Conservation (phyloP, 768 basidiomycete species). For the Hirschioporus abietinus region DNA sequence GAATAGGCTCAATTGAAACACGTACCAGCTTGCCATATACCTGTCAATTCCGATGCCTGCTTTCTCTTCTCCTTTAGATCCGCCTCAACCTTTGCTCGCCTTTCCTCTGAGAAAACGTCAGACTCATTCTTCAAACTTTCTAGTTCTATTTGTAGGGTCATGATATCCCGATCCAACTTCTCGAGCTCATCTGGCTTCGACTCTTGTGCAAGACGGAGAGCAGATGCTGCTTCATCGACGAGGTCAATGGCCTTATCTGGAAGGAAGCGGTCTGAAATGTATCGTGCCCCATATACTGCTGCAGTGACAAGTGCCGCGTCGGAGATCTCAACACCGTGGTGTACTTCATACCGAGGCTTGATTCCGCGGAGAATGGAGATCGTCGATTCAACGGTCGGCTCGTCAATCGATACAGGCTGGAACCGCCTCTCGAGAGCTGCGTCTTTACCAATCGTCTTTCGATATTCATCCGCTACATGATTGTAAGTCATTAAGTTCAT, state of each 20-base stretch:
- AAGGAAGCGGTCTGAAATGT: slow-evolving; percentile 81
- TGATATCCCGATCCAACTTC: slow-evolving; percentile 72
- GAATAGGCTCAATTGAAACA: not conserved
- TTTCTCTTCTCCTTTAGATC: slow-evolving; percentile 55
- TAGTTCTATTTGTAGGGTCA: slow-evolving; percentile 85
- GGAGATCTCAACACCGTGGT: slow-evolving; percentile 90
- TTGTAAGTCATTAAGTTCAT: not conserved
- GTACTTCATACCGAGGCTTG: slow-evolving; percentile 81
- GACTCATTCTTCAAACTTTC: slow-evolving; percentile 86
- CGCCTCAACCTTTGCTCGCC: slow-evolving; percentile 60
- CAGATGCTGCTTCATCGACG: slow-evolving; percentile 88
- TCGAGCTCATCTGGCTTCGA: slow-evolving; percentile 85
- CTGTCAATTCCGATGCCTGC: slow-evolving; percentile 55
- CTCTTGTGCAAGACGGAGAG: slow-evolving; percentile 83
- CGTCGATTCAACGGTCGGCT: slow-evolving; percentile 80
- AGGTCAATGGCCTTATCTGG: slow-evolving; percentile 92
- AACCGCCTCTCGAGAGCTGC: slow-evolving; percentile 88
- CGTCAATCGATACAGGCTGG: slow-evolving; percentile 84
- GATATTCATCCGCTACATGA: slow-evolving; percentile 71
- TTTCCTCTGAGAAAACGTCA: slow-evolving; percentile 77
- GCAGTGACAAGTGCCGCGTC: slow-evolving; percentile 87
- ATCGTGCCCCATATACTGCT: slow-evolving; percentile 78
- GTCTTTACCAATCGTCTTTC: slow-evolving; percentile 89
- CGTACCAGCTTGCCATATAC: slow-evolving; percentile 70
- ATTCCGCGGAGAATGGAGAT: slow-evolving; percentile 85